These are phyloP conservation scores for Colletotrichum sp. DNA, from an alignment of 2,329 filamentous ascomycete genomes.

Conservation along the genomic window DNA sequence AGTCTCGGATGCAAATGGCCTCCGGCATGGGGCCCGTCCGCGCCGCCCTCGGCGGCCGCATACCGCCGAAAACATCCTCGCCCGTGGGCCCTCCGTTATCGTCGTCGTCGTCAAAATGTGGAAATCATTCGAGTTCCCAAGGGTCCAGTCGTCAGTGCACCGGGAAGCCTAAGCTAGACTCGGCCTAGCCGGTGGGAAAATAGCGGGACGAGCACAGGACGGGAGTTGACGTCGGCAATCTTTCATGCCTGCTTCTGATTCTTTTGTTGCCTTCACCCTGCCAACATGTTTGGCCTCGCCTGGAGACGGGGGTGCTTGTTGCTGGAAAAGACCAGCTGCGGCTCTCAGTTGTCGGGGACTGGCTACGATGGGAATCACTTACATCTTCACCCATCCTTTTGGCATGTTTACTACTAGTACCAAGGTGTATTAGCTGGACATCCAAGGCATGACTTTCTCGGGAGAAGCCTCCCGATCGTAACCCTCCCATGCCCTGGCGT, in stretches of 20 bases:
- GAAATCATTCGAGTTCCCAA: background rate
- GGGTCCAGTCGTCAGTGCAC: background rate
- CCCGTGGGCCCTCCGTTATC: background rate
- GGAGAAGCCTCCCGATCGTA: background rate
- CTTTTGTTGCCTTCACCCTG: background rate
- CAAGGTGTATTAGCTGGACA: background rate
- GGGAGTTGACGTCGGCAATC: constrained; percentile 18
- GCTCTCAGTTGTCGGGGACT: background rate
- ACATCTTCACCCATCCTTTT: background rate
- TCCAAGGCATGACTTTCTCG: background rate
- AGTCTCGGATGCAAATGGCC: background rate
- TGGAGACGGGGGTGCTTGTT: background rate
- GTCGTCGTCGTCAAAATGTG: background rate
- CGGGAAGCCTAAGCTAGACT: background rate
- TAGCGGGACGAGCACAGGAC: constrained; percentile 3
- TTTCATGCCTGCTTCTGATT: background rate
- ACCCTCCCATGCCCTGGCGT: background rate
- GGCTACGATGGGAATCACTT: background rate
- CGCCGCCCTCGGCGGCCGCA: background rate
- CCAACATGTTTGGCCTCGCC: background rate
- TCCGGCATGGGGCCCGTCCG: background rate
- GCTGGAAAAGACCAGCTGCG: background rate
- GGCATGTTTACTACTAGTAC: background rate
- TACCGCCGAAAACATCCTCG: background rate
- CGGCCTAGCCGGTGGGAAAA: constrained; percentile 1